Evolutionary conservation across 352 stramenopile species (phyloP).

Genomic region (Phytopythium delawarense): DNA sequence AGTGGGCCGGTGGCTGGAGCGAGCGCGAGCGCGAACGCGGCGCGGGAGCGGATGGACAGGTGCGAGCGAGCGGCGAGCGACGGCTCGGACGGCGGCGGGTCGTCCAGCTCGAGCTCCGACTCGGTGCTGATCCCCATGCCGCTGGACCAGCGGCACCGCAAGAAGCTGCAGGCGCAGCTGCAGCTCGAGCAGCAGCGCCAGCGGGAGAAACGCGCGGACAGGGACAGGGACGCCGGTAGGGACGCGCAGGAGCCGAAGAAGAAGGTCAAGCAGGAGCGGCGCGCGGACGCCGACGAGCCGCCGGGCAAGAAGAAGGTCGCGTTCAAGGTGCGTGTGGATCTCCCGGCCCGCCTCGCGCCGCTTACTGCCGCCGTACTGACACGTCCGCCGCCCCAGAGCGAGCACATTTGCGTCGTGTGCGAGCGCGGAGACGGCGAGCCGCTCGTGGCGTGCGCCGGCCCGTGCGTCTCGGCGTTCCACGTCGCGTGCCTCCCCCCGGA

Average conservation of each 20-base stretch:
- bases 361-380: background rate
- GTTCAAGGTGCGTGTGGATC: background rate
- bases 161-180: conserved; percentile 53
- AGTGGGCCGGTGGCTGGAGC: no score
- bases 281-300: background rate
- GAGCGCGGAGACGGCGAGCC: conserved; percentile 48
- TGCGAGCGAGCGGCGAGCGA: conserved; percentile 11
- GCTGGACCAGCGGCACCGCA: conserved; percentile 53
- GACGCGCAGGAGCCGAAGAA: background rate
- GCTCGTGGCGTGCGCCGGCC: conserved; percentile 49
- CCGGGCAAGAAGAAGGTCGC: background rate
- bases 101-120: conserved; percentile 61
- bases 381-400: conserved; percentile 16
- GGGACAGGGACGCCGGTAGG: background rate
- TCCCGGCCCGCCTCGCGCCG: background rate
- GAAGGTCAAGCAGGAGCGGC: conserved; percentile 8
- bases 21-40: background rate
- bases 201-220: background rate
- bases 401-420: conserved; percentile 68
- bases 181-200: conserved; percentile 31
- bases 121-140: conserved; percentile 71
- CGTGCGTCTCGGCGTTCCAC: conserved; percentile 78
- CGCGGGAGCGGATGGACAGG: background rate
- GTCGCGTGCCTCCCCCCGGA: conserved; percentile 29
- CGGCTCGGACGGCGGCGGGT: conserved; percentile 50